Evolutionary conservation across 371 early-diverging fungal genomes (phyloP).

Genomic region (Mortierella sp.): DNA sequence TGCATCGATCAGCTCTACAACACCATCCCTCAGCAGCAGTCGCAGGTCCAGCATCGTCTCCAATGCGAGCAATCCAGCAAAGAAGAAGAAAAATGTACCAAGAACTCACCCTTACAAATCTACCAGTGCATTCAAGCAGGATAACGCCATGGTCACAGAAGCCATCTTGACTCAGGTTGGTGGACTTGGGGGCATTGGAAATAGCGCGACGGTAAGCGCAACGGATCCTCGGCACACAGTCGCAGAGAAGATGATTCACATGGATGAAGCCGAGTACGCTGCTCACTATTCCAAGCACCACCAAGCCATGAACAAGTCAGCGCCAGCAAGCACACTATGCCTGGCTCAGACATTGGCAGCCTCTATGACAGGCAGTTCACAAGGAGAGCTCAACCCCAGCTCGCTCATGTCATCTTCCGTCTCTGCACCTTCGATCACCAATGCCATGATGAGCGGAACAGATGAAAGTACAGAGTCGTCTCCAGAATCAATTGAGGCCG

Average conservation of each 20-base stretch:
- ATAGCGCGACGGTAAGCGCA: conserved; percentile 21
- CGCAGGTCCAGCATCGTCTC: conserved; percentile 26
- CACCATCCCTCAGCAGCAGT: conserved; percentile 12
- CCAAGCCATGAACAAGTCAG: conserved; percentile 33
- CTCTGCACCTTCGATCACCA: conserved; percentile 30
- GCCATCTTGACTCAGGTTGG: conserved; percentile 46
- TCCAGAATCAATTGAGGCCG: conserved; percentile 21
- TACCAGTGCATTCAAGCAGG: conserved; percentile 40
- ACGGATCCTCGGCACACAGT: conserved; percentile 45
- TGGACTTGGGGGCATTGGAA: conserved; percentile 43
- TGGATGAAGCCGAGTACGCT: conserved; percentile 50
- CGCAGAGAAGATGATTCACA: conserved; percentile 44
- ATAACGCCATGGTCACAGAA: conserved; percentile 46
- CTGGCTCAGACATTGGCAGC: conserved; percentile 26
- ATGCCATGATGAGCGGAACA: conserved; percentile 2
- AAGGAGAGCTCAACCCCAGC: conserved; percentile 1
- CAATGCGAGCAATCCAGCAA: conserved; percentile 34
- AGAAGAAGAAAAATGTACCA: conserved; percentile 44
- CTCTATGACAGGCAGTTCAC: conserved; percentile 18
- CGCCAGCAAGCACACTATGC: conserved; percentile 14
- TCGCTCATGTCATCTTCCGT: conserved; percentile 35
- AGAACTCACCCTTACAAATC: conserved; percentile 52
- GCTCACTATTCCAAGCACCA: conserved; percentile 44
- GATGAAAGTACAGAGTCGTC: conserved; percentile 2
- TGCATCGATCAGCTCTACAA: conserved; percentile 15